Evolutionary conservation across 2,329 filamentous ascomycete species (phyloP).

Genomic region (Fusarium ramigenum): DNA sequence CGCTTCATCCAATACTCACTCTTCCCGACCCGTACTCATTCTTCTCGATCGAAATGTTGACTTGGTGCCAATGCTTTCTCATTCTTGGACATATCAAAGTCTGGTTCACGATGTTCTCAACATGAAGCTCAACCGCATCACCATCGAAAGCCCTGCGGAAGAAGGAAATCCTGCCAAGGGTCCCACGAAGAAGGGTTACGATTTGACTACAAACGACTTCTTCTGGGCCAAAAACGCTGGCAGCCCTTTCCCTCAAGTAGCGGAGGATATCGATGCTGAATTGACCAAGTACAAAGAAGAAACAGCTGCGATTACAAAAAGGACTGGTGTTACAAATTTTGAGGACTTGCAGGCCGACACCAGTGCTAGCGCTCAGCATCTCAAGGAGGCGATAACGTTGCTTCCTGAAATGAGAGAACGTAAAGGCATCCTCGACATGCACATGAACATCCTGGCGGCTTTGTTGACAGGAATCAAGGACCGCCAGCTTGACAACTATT

Average conservation of each 20-base stretch:
- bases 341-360: slow-evolving; percentile 93
- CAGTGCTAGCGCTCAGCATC: slow-evolving; percentile 87
- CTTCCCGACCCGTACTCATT: slow-evolving; percentile 86
- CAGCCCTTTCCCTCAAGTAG: slow-evolving; percentile 92
- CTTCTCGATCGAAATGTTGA: slow-evolving; percentile 97
- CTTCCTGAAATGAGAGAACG: slow-evolving; percentile 91
- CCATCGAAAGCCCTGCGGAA: slow-evolving; percentile 84
- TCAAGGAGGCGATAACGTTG: slow-evolving; percentile 94
- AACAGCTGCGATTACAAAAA: slow-evolving; percentile 91
- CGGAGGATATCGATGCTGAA: slow-evolving; percentile 94
- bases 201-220: slow-evolving; percentile 89
- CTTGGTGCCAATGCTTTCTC: slow-evolving; percentile 96
- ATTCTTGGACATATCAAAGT: slow-evolving; percentile 85
- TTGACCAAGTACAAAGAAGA: slow-evolving; percentile 96
- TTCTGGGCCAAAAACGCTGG: slow-evolving; percentile 96
- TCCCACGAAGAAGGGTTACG: slow-evolving; percentile 87
- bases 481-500: slow-evolving; percentile 94
- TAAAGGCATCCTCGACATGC: slow-evolving; percentile 94
- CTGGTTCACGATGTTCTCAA: slow-evolving; percentile 73
- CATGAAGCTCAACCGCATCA: slow-evolving; percentile 86
- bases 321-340: slow-evolving; percentile 90
- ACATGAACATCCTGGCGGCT: slow-evolving; percentile 96
- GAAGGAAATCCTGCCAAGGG: slow-evolving; percentile 79
- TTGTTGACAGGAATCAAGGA: slow-evolving; percentile 84
- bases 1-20: slow-evolving; percentile 65